These are phyloP conservation scores for Diaporthe eres DNA, from an alignment of 2,329 filamentous ascomycete species.

Conservation along the genomic window DNA sequence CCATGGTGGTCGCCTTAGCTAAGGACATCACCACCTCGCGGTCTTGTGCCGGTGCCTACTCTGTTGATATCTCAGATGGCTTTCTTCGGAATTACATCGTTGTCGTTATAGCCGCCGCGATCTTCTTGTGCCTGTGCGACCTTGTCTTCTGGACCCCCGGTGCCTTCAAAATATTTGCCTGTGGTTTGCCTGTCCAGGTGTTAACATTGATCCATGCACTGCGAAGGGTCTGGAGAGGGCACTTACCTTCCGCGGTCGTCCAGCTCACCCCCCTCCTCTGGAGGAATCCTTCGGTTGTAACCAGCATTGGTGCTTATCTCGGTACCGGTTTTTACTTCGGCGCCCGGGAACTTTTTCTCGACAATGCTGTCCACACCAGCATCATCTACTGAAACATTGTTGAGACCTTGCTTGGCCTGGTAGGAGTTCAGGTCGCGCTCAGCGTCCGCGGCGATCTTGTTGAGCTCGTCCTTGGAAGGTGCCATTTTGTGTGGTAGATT, in stretches of 20 bases:
- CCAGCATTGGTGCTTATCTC: constrained; percentile 61
- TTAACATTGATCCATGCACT: constrained; percentile 36
- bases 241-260: constrained; percentile 61
- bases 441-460: constrained; percentile 60
- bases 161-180: constrained; percentile 60
- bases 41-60: constrained; percentile 34
- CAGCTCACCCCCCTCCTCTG: constrained; percentile 59
- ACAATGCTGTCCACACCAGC: constrained; percentile 58
- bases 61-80: constrained; percentile 45
- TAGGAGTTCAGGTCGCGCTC: constrained; percentile 64
- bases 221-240: background rate
- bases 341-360: constrained; percentile 60
- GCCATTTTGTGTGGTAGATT: constrained; percentile 34
- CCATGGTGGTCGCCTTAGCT: constrained; percentile 57
- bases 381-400: constrained; percentile 56
- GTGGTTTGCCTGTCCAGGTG: constrained; percentile 55
- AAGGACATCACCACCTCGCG: constrained; percentile 48
- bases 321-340: constrained; percentile 56
- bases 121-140: constrained; percentile 48
- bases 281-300: constrained; percentile 62
- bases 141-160: constrained; percentile 60
- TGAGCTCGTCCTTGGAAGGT: constrained; percentile 52
- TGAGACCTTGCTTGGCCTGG: constrained; percentile 61
- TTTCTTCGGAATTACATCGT: constrained; percentile 51
- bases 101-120: constrained; percentile 55